Base-by-base conservation (phyloP, 2,329 filamentous ascomycete genomes). In the Fusarium sp. region DNA sequence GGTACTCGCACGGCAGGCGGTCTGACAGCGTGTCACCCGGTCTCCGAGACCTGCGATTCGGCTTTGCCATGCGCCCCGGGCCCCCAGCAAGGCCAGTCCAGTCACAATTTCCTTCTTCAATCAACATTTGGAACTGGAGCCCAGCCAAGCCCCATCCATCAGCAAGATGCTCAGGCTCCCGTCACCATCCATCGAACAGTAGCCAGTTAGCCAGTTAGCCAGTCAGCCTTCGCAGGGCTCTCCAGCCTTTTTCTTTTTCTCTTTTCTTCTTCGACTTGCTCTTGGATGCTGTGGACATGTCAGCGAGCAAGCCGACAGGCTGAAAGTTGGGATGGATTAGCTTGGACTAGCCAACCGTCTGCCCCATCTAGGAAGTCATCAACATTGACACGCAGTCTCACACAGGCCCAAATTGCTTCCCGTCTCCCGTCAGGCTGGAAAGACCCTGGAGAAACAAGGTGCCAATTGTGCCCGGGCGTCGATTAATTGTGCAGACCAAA, bases 91-190 rank as follows among this genome's bases (percentile, higher is more conserved):
- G n/a, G 38, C 38, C n/a, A 47, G 14, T 47, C 40, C 42, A 47
- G 63, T 76, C 73, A 75, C 67, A 73, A 77, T 74, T 74, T 75
- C 67, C 24, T 64, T 64, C 64, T 45, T 56, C 45, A 64, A 50
- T 45, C 45, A 63, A 34, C 31, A 34, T 34, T 34, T 34, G 31
- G 31, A 34, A 34, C 13, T 45, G 13, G 14, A 66, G 63, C 61
- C 50, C 20, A 31, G 42, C 42, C 61, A 27, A 70, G 67, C 38
- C 37, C 34, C 20, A 35, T 47, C 50, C 57, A 56, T 58, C 54
- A 64, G 50, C 45, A 60, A 54, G 60, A 63, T 61, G 66, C 68
- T 40, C 52, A 73, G 71, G 64, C 71, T 74, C 58, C 67, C 71
- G 58, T 27, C 37, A 6, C 47, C 59, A 34, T 34, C 31, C 31